phyloP scores from a whole-genome alignment of 23 red algal genomes.

The Chondrus crispus region DNA sequence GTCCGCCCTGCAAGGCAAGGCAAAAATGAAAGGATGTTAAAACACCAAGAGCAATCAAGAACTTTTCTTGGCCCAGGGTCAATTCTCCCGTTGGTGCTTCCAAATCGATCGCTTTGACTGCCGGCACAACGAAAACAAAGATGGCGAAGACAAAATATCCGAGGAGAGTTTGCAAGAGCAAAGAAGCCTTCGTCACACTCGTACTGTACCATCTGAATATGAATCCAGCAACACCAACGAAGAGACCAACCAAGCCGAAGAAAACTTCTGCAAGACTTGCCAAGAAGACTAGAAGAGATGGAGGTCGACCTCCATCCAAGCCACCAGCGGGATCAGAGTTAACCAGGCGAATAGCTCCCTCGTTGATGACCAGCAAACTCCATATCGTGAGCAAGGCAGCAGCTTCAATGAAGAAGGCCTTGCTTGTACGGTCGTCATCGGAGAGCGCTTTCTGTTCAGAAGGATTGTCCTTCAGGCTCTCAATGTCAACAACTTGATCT shows the following conservation, averaged over 20 bases:
- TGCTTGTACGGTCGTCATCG: too few relatives aligned
- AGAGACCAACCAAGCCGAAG: conserved; percentile 51
- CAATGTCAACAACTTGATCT: too few relatives aligned
- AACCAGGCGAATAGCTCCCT: conserved; percentile 44
- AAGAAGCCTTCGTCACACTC: background rate
- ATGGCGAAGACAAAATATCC: conserved; percentile 59
- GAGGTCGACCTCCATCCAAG: background rate
- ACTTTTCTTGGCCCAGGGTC: conserved; percentile 3
- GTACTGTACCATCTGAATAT: conserved; percentile 14
- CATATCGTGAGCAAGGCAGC: conserved; percentile 46
- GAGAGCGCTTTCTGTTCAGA: too few relatives aligned
- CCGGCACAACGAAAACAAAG: conserved; percentile 52
- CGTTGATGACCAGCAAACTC: conserved; percentile 60
- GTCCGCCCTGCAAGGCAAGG: conserved; percentile 59
- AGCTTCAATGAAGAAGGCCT: background rate
- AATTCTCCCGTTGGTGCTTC: background rate
- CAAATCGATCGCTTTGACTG: conserved; percentile 5
- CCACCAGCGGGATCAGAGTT: background rate
- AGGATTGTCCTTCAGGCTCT: too few relatives aligned
- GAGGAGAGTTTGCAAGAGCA: conserved; percentile 44
- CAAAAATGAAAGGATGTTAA: conserved; percentile 65
- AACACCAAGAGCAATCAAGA: conserved; percentile 44
- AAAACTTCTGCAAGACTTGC: conserved; percentile 43
- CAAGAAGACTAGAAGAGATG: background rate
- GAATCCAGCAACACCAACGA: conserved; percentile 16